Evolutionary conservation across 495 filamentous ascomycete genomes (phyloP).

Genomic region (Hypoxylon fragiforme): DNA sequence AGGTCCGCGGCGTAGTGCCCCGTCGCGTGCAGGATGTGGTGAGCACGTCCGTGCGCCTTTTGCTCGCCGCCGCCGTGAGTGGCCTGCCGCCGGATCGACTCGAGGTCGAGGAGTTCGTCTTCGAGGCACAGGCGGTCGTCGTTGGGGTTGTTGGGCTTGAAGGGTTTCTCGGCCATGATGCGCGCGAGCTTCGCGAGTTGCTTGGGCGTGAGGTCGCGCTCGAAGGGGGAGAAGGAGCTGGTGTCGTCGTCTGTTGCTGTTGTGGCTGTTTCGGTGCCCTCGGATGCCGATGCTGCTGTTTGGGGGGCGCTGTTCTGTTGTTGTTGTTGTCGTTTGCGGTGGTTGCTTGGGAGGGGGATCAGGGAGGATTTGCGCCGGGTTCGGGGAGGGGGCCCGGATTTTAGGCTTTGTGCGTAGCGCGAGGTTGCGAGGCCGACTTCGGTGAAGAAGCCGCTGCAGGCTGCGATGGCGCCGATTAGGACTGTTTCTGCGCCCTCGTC

Average conservation of each 20-base stretch:
- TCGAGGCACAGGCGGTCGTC: too few relatives aligned
- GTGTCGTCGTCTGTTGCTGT: neutral
- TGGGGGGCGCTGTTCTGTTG: neutral
- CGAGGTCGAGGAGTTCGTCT: too few relatives aligned
- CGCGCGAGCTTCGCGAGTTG: slow-evolving; percentile 26
- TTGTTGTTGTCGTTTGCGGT: neutral
- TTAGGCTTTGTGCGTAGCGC: slow-evolving; percentile 58
- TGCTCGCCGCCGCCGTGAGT: too few relatives aligned
- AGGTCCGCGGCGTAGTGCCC: slow-evolving; percentile 24
- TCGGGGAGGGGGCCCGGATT: neutral
- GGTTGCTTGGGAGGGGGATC: neutral
- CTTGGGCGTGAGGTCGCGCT: slow-evolving; percentile 12
- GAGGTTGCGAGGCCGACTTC: slow-evolving; percentile 62
- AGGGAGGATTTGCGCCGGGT: slow-evolving; percentile 6
- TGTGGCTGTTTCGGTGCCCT: too few relatives aligned
- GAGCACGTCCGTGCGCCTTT: slow-evolving; percentile 20
- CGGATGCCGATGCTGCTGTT: too few relatives aligned
- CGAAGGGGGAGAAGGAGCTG: neutral
- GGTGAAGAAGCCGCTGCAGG: slow-evolving; percentile 62
- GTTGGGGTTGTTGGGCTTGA: neutral
- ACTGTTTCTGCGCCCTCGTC: slow-evolving; percentile 60
- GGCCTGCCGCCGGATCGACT: too few relatives aligned
- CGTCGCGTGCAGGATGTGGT: slow-evolving; percentile 25
- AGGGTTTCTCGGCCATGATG: slow-evolving; percentile 24
- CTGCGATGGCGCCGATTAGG: slow-evolving; percentile 59